Percentiles rank a stretch among this genome's conserved stretches.
phyloP scores from a whole-genome alignment of 2,329 filamentous ascomycete species.

The Cordyceps sp. region DNA sequence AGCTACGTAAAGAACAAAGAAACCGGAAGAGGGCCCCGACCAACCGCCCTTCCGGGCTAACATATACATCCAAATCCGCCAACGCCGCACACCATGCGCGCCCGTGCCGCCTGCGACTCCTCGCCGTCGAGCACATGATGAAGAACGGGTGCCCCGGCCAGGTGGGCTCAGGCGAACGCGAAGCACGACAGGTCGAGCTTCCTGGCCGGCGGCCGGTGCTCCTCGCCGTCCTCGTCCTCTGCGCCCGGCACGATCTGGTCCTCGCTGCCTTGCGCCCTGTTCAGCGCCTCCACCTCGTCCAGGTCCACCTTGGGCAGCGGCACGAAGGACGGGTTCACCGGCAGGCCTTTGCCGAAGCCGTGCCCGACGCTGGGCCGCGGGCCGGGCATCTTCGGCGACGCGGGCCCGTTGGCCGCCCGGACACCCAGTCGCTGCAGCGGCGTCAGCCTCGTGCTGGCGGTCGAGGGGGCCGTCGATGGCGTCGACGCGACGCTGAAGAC shows the following conservation, averaged over 20 bases:
- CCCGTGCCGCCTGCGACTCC: too few relatives aligned
- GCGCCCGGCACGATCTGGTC: constrained; percentile 27
- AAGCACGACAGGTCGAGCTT: constrained; percentile 33
- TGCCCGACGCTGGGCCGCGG: constrained; percentile 9
- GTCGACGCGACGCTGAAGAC: constrained; percentile 19
- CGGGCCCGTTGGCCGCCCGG: constrained; percentile 17
- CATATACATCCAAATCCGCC: too few relatives aligned
- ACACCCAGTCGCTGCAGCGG: constrained; percentile 36
- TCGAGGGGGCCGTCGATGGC: constrained; percentile 24
- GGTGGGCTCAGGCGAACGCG: constrained; percentile 19
- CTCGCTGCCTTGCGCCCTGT: constrained; percentile 33
- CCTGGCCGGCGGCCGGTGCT: constrained; percentile 13
- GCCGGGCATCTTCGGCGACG: constrained; percentile 13
- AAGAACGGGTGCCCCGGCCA: too few relatives aligned
- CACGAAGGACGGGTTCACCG: constrained; percentile 36
- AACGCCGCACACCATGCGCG: too few relatives aligned
- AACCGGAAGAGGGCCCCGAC: too few relatives aligned
- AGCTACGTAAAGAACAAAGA: too few relatives aligned
- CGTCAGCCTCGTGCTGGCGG: constrained; percentile 26
- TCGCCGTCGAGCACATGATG: too few relatives aligned
- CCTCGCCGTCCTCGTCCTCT: constrained; percentile 33
- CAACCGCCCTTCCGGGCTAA: too few relatives aligned
- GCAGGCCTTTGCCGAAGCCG: constrained; percentile 17
- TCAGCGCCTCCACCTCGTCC: constrained; percentile 34
- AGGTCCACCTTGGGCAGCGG: constrained; percentile 37